Evolutionary conservation across 2,329 filamentous ascomycete species (phyloP), one percentile per base, ranked within the genome.

Genomic region (Alternaria burnsii): DNA sequence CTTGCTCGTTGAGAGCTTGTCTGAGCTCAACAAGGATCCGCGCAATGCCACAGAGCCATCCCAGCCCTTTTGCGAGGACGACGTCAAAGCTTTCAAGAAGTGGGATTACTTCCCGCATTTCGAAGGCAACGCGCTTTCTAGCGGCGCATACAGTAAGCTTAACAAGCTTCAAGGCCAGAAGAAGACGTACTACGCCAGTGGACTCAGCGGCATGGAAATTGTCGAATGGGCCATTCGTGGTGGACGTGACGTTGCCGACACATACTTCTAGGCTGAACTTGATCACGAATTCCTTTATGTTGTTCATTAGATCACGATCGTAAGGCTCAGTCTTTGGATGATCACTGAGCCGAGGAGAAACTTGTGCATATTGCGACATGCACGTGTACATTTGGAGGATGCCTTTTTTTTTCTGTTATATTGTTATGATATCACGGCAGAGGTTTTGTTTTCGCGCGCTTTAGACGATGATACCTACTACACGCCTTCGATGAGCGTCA

Each of bases 41-140:
- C 64, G 76, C n/a, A 74, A 79, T 38, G 58, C 58, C 16, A 75
- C 68, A 2, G 68, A 66, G 28, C 38, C 54, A 38, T 47, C 65
- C 3, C 62, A 65, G 8, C 71, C 69, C 4, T 51, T 78, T 11
- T 58, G 30, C 26, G 46, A 68, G 4, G 51, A 56, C 28, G 71
- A 77, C 44, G 67, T 79, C 48, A 72, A 69, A 40, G 76, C 71
- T 1, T 79, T 79, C 63, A 67, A 63, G 28, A 79, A 79, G 54
- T 78, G 76, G 76, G 76, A 79, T 22, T 79, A 79, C 56, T 78
- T 79, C 48, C 76, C 76, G 10, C 76, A 79, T 52, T 78, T 78
- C 38, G 73, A 71, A 40, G 63, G 62, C 28, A 61, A 71, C 38
- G 66, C 72, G 2, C 62, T 79, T 18, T 59, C 53, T 32, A 61